Evolutionary conservation across 164 flowering plant species (phyloP).

Genomic region (Aristolochia fimbriata): DNA sequence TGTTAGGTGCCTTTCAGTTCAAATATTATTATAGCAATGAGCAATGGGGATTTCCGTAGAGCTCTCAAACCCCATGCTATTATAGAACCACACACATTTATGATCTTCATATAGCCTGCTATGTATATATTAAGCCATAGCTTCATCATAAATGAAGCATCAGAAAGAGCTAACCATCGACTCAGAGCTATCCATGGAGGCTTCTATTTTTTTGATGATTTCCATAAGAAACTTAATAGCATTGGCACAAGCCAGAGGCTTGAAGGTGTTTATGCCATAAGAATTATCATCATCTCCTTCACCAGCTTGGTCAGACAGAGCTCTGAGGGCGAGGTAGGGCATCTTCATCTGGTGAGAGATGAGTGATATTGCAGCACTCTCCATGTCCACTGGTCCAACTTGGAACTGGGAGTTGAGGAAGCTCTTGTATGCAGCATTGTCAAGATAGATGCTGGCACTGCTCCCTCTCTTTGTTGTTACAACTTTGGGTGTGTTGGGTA

Average conservation of each 20-base stretch:
- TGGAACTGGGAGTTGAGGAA: conserved; percentile 20
- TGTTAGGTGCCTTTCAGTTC: too few species aligned
- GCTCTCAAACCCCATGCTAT: too few species aligned
- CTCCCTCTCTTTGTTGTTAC: conserved; percentile 18
- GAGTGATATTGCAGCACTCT: conserved; percentile 26
- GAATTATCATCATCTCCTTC: conserved; percentile 21
- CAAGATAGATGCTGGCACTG: conserved; percentile 20
- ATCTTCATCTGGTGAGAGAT: conserved; percentile 18
- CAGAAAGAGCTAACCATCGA: too few species aligned
- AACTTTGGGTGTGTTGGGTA: conserved; percentile 18
- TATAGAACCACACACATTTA: too few species aligned
- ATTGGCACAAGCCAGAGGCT: conserved; percentile 19
- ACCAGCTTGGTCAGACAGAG: conserved; percentile 28
- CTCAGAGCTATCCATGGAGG: too few species aligned
- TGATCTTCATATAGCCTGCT: too few species aligned
- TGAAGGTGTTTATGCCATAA: conserved; percentile 18
- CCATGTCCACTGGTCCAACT: conserved; percentile 26
- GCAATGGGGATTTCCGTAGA: too few species aligned
- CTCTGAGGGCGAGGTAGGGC: conserved; percentile 25
- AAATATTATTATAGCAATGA: too few species aligned
- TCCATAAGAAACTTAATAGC: conserved; percentile 14
- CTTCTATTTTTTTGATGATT: conserved; percentile 8
- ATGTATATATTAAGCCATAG: too few species aligned
- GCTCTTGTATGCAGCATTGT: conserved; percentile 20
- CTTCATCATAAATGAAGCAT: too few species aligned